Evolutionary conservation across 352 stramenopile genomes (phyloP), one percentile per base, ranked within the genome.

Genomic region (Blastocystis sp.): DNA sequence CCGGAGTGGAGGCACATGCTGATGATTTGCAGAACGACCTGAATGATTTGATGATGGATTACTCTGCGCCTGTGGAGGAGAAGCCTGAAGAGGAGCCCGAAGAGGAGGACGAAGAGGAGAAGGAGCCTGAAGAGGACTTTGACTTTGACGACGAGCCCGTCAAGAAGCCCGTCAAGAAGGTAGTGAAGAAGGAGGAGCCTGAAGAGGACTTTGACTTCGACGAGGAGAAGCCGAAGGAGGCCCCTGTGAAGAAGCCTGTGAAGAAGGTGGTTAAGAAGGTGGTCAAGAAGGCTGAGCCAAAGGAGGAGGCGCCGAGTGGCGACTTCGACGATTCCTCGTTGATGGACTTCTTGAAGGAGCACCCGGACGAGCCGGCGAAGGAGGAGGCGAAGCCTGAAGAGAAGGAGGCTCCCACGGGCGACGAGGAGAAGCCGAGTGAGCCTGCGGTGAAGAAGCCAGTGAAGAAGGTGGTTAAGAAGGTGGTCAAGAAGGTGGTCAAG

Each of bases 381-480:
- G 71, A 81, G 57, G 71, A 81, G 43, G 7, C 42, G 24, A 81
- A 63, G 19, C 21, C 38, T 24, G n/a, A 28, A 28, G 71, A 17
- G 38, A 48, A 45, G 57, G 54, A 64, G 28, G 28, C 28, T 34
- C 28, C 28, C 28, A 34, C 28, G 28, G 28, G 28, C 28, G 28
- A 34, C 28, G 28, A 34, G 0, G 28, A 34, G 28, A 34, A 34
- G 28, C 28, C 28, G 28, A 34, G 28, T 34, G 28, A 34, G 11
- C 48, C 48, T 48, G 17, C 57, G 19, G 71, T 42, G 3, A 64
- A 64, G 28, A 81, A 81, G 48, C 45, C 65, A 19, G 70, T 60
- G 11, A 81, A 81, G 45, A 81, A 81, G 1, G 70, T 81, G 24
- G 45, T 60, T 43, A 81, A 81, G 9, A 64, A 69, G 3, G 62